A percentile compares a stretch with the other conserved stretches of the same genome.
phyloP scores from a whole-genome alignment of 305 asterid species.

The Fraxinus angustifolia region DNA sequence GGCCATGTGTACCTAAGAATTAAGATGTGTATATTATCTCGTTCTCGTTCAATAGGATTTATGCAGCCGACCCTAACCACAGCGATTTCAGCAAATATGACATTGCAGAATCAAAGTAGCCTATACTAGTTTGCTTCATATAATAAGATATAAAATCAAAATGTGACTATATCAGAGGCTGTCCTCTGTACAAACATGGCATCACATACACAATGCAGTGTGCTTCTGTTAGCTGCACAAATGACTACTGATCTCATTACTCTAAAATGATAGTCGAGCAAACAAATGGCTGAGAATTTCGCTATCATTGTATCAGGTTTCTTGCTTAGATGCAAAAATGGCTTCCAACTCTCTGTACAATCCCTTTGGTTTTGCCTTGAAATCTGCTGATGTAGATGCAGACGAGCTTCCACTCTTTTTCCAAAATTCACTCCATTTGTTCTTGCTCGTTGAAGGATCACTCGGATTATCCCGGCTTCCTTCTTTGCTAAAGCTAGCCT shows the following conservation, averaged over 20 bases:
- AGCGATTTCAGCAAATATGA: not conserved
- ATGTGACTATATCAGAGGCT: not conserved
- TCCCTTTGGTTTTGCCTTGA: conserved; percentile 61
- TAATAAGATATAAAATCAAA: not conserved
- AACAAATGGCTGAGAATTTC: not conserved
- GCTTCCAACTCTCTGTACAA: conserved; percentile 82
- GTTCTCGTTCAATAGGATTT: not conserved
- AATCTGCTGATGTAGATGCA: conserved; percentile 52
- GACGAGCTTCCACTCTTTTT: conserved; percentile 72
- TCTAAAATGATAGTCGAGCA: not conserved
- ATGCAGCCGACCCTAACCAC: not conserved
- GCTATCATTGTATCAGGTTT: not conserved
- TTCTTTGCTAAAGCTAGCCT: conserved; percentile 71
- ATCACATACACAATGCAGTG: not conserved
- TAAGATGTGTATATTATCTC: not conserved
- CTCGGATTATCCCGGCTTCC: conserved; percentile 30
- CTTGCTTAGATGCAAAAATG: conserved; percentile 75
- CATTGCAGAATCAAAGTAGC: not conserved
- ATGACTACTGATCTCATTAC: not conserved
- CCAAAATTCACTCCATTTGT: conserved; percentile 70
- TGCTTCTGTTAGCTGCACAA: not conserved
- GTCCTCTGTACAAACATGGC: not conserved
- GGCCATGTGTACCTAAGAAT: not conserved
- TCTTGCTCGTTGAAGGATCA: conserved; percentile 72
- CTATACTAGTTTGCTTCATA: not conserved